Conservation (phyloP, 306 rosid species). For the Castanea sativa region DNA sequence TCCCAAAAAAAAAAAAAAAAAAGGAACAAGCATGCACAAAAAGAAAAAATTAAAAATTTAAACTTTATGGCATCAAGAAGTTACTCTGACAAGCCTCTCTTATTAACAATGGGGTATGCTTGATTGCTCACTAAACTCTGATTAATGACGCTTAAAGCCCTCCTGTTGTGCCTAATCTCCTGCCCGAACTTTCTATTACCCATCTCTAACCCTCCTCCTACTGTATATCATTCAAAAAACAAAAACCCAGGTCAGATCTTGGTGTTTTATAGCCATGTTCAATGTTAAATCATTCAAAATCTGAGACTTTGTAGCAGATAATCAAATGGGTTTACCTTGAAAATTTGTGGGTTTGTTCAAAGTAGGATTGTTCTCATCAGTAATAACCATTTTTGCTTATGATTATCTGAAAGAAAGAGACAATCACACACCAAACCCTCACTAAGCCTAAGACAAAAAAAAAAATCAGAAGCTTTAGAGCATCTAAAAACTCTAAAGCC, state of each 20-base stretch:
- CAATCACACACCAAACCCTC: slow-evolving; percentile 19
- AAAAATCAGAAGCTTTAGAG: slow-evolving; percentile 2
- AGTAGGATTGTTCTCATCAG: slow-evolving; percentile 54
- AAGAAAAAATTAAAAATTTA: neutral
- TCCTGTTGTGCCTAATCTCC: slow-evolving; percentile 59
- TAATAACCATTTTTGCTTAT: slow-evolving; percentile 41
- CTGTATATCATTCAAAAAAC: neutral
- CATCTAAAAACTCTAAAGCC: neutral
- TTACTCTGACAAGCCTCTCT: slow-evolving; percentile 75
- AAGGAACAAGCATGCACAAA: neutral
- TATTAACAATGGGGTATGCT: slow-evolving; percentile 76
- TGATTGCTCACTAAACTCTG: slow-evolving; percentile 56
- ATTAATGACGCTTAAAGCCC: slow-evolving; percentile 65
- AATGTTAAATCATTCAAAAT: slow-evolving; percentile 5
- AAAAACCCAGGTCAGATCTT: slow-evolving; percentile 13
- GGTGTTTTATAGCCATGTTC: slow-evolving; percentile 9
- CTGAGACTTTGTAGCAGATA: neutral
- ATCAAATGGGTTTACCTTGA: slow-evolving; percentile 43
- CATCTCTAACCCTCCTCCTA: slow-evolving; percentile 44
- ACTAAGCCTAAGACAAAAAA: neutral
- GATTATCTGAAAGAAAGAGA: slow-evolving; percentile 18
- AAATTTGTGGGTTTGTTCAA: slow-evolving; percentile 49
- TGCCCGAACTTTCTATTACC: slow-evolving; percentile 50
- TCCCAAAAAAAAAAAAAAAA: neutral
- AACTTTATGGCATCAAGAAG: neutral